phyloP scores from a whole-genome alignment of 805 yeast species.

The Saturnispora sekii region DNA sequence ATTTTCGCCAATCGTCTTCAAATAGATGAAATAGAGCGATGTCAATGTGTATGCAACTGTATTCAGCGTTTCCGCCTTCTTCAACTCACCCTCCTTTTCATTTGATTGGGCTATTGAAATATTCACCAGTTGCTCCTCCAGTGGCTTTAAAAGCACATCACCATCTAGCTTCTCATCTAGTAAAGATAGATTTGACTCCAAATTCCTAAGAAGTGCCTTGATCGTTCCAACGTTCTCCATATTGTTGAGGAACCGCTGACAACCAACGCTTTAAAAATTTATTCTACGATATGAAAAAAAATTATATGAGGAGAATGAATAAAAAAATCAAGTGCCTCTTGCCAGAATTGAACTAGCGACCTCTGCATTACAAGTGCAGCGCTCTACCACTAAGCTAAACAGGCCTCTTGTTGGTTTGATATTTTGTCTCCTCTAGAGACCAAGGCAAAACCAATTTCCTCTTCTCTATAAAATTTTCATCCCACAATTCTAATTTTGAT shows the following conservation, averaged over 20 bases:
- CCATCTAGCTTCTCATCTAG: too few relatives aligned
- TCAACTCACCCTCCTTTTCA: slow-evolving; percentile 13
- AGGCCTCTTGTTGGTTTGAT: slow-evolving; percentile 37
- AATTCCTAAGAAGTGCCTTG: slow-evolving; percentile 1
- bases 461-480: too few relatives aligned
- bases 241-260: neutral
- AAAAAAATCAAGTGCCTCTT: slow-evolving; percentile 45
- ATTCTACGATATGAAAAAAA: neutral
- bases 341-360: slow-evolving; percentile 93
- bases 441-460: too few relatives aligned
- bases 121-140: slow-evolving; percentile 12
- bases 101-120: slow-evolving; percentile 7
- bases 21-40: slow-evolving; percentile 48
- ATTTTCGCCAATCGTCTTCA: slow-evolving; percentile 50
- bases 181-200: neutral
- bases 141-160: slow-evolving; percentile 7
- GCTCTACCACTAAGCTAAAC: slow-evolving; percentile 99
- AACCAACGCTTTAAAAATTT: neutral
- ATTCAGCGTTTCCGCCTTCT: slow-evolving; percentile 27
- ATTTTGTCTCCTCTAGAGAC: too few relatives aligned
- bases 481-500: too few relatives aligned
- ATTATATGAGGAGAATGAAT: slow-evolving; percentile 1
- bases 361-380: slow-evolving; percentile 99
- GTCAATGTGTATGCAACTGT: slow-evolving; percentile 41
- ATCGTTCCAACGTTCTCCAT: slow-evolving; percentile 11